Percentiles rank a stretch among this genome's conserved stretches.
phyloP scores from a whole-genome alignment of 768 basidiomycete species.

The Tulasnella sp. region DNA sequence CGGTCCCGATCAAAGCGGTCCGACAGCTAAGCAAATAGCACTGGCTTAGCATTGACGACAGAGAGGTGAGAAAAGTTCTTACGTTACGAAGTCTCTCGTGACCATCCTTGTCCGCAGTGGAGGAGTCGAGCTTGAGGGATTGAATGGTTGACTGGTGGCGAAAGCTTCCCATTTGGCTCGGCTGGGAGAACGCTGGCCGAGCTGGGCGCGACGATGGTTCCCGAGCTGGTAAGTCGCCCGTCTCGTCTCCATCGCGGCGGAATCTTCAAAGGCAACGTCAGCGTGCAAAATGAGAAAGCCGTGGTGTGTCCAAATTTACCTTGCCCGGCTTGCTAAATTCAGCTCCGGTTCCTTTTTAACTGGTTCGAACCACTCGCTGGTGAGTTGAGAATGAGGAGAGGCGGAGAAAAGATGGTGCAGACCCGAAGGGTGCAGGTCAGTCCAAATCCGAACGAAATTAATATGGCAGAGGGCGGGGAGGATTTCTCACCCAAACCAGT shows the following conservation, averaged over 20 bases:
- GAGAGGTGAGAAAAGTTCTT: conserved; percentile 27
- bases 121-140: conserved; percentile 42
- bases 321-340: conserved; percentile 20
- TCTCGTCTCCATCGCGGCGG: conserved; percentile 65
- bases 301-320: background rate
- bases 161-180: conserved; percentile 90
- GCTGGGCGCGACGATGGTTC: conserved; percentile 54
- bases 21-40: conserved; percentile 51
- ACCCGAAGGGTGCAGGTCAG: conserved; percentile 9
- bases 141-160: conserved; percentile 68
- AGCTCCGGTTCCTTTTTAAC: conserved; percentile 63
- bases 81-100: conserved; percentile 73
- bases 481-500: conserved; percentile 78
- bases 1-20: conserved; percentile 72
- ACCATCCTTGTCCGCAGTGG: conserved; percentile 34
- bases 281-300: background rate
- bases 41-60: background rate
- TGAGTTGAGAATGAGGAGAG: background rate
- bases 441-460: background rate
- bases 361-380: conserved; percentile 26
- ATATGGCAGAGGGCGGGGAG: conserved; percentile 3
- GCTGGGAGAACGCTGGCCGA: conserved; percentile 55
- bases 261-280: conserved; percentile 26
- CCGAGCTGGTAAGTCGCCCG: conserved; percentile 23
- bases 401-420: background rate